Base-by-base conservation (phyloP, 345 rosid species). In the Salix purpurea region DNA sequence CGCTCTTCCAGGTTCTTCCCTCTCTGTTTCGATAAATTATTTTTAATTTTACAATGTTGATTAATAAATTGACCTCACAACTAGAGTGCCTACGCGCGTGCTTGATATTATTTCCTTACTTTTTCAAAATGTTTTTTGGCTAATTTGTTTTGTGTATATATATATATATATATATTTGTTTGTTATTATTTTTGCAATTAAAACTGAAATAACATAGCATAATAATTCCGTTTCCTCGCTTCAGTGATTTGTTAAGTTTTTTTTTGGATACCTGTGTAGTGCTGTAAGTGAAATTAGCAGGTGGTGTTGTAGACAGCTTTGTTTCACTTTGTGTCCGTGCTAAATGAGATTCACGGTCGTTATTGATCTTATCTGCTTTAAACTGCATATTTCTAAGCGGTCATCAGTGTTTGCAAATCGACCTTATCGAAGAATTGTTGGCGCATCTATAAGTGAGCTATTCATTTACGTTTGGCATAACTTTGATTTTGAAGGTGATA, bases 1-100 rank as follows among this genome's bases (percentile, higher is more conserved):
- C 86, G 77, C 83, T 83, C 36, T 76, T 83, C 71, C 81, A 74
- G 83, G 86, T 83, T n/a, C 15, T 52, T 40, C 50, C 14, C 40
- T 48, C 37, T 26, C 3, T 6, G 32, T 70, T 46, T 23, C 39
- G 23, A 39, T 70, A 15, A 46, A 16, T 30, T 6, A 19, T 70
- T 50, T 23, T 19, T 4, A 18, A 12, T 6, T 8, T 71, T 16
- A 18, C n/a, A 30, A 9, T 52, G 21, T 28, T 71, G 74, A 67
- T 37, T 21, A 21, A 67, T 3, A 58, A n/a, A 58, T 58, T 23
- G 28, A 23, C 14, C 64, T 58, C 64, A n/a, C 28, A n/a, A 58
- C 6, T n/a, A 12, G 64, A 58, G 28, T n/a, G 10, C 60, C 24
- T 54, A 12, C 11, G 64, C 28, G 28, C 12, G 6, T n/a, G 64